Evolutionary conservation across 257 asterid genomes (phyloP), one percentile per base, ranked within the genome.

Genomic region (Echites panduratus): DNA sequence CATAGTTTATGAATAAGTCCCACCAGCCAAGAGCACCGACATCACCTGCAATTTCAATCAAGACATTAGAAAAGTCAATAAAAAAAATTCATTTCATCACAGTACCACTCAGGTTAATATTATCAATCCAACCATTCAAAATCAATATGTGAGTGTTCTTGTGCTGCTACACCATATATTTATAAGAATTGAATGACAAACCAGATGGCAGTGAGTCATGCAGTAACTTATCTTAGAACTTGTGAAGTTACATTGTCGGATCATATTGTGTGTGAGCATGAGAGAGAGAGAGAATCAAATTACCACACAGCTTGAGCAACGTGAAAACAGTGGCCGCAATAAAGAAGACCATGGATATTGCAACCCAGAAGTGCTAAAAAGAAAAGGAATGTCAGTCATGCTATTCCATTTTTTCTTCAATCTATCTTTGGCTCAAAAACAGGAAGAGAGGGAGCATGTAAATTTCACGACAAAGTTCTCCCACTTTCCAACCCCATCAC

Each of bases 331-430:
- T 92, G 26, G 98, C 98, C 35, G 98, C 96, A 71, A 92, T 75
- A 83, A 95, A 92, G 94, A 95, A 92, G 75, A 92, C 86, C 99
- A 95, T 95, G 62, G 99, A 90, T 84, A 92, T 89, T 11, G 99
- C 98, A 44, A 95, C 99, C 99, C 98, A 95, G 80, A 95, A 95
- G 82, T 92, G 99, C 99, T 95, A 87, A 72, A 32, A 77, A 76
- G 56, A 78, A 78, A 57, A 82, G 73, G 74, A 68, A 45, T 54
- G 47, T 76, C 73, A 80, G 76, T 78, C 73, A 76, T 35, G 70
- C 40, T 50, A 59, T 81, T 48, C 43, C 19, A 72, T 70, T 24
- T 68, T 26, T 54, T 64, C 20, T 29, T 11, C 65, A 58, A 12
- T 58, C 40, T 26, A 53, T 20, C 59, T 58, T 58, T 26, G 38